Percentiles rank a stretch among this genome's conserved stretches.
Conservation (phyloP, 164 flowering plant species). For the Stephania cephalantha region DNA sequence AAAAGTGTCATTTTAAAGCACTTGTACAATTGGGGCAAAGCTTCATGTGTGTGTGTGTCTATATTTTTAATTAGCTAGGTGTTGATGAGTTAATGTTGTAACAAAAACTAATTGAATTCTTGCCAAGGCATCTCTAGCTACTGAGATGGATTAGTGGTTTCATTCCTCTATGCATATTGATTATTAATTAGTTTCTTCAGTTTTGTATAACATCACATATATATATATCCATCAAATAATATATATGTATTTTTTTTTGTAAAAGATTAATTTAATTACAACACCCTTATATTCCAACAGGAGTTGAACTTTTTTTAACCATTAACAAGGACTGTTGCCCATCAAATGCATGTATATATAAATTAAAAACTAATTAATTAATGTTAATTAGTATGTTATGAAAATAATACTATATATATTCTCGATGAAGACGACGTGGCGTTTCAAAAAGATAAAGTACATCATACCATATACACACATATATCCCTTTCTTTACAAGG, state of each 20-base stretch:
- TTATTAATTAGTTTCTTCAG: not conserved
- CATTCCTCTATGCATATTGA: too few relatives aligned
- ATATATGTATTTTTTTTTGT: not conserved
- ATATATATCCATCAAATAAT: not conserved
- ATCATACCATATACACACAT: not conserved
- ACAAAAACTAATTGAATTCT: too few relatives aligned
- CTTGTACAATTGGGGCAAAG: not conserved
- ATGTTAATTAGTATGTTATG: not conserved
- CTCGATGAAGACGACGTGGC: conserved; percentile 24
- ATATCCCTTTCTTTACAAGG: conserved; percentile 29
- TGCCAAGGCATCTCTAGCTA: too few relatives aligned
- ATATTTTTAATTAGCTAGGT: too few relatives aligned
- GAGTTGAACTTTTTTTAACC: not conserved
- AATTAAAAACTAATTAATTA: not conserved
- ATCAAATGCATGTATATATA: too few relatives aligned
- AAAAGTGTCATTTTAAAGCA: not conserved
- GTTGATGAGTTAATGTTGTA: too few relatives aligned
- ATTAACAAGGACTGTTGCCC: too few relatives aligned
- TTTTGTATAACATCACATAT: not conserved
- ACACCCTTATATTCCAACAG: too few relatives aligned
- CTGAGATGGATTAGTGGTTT: too few relatives aligned
- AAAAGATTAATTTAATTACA: not conserved
- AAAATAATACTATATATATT: too few relatives aligned
- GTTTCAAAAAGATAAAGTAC: conserved; percentile 11
- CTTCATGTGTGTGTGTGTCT: too few relatives aligned